Conservation (phyloP, 495 filamentous ascomycete genomes). For the Penicillium simplicissimum region DNA sequence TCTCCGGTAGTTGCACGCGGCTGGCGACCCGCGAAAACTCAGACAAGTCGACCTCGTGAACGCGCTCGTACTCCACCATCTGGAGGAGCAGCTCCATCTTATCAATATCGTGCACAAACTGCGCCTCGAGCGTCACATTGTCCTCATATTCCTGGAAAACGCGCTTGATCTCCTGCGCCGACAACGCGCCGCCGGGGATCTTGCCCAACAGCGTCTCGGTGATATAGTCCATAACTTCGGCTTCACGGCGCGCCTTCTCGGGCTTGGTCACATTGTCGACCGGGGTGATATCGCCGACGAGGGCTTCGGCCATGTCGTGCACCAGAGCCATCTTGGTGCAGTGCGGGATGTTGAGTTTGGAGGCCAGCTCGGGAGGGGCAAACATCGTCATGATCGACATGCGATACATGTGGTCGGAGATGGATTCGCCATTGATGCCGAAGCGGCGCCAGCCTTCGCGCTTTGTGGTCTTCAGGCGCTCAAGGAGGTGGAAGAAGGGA, state of each 20-base stretch:
- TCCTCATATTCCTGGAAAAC: constrained; percentile 96
- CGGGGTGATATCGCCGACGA: constrained; percentile 96
- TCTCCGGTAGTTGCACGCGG: constrained; percentile 73
- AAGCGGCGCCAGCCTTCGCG: constrained; percentile 95
- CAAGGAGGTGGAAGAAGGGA: constrained; percentile 89
- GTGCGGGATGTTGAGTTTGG: constrained; percentile 69
- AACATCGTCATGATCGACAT: constrained; percentile 97
- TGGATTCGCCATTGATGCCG: constrained; percentile 77
- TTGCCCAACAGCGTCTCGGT: constrained; percentile 68
- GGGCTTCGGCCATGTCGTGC: constrained; percentile 94
- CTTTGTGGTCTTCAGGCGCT: constrained; percentile 91
- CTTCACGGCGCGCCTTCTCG: constrained; percentile 87
- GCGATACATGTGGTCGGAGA: constrained; percentile 98
- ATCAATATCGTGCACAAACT: constrained; percentile 95
- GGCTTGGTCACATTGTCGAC: constrained; percentile 63
- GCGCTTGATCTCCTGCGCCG: constrained; percentile 66
- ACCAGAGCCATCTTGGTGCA: constrained; percentile 93
- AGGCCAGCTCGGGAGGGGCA: constrained; percentile 72
- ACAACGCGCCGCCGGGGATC: constrained; percentile 62
- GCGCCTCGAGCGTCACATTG: constrained; percentile 73
- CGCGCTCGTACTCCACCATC: constrained; percentile 95
- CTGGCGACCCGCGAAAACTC: constrained; percentile 79
- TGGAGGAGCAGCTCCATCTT: constrained; percentile 93
- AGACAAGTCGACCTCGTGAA: constrained; percentile 67
- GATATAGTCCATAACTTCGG: constrained; percentile 87